phyloP scores from a whole-genome alignment of 495 filamentous ascomycete genomes.

The Penicillium macrosclerotiorum region DNA sequence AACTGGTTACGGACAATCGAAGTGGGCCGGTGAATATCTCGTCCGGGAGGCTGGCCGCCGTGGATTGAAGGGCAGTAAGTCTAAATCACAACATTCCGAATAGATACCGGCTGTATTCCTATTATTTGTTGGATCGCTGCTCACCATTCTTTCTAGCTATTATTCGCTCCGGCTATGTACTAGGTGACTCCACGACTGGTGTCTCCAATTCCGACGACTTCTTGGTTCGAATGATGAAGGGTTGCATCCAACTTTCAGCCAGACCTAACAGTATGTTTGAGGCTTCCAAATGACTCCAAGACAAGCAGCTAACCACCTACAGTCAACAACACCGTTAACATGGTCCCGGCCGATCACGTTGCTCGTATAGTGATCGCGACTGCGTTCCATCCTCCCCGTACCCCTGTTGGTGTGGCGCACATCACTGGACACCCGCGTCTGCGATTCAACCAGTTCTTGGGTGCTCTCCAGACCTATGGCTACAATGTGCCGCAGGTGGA shows the following conservation, averaged over 20 bases:
- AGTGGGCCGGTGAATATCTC: constrained; percentile 82
- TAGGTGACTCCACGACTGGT: constrained; percentile 66
- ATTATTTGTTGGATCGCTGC: too few relatives aligned
- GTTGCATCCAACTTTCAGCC: constrained; percentile 84
- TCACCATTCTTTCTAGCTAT: too few relatives aligned
- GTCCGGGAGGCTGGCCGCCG: constrained; percentile 74
- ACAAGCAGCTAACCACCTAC: constrained; percentile 63
- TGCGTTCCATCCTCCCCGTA: constrained; percentile 56
- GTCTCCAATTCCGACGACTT: constrained; percentile 88
- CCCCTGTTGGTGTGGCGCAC: constrained; percentile 63
- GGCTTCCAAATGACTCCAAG: too few relatives aligned
- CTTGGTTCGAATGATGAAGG: constrained; percentile 84
- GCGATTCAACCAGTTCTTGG: constrained; percentile 74
- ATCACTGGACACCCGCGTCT: constrained; percentile 80
- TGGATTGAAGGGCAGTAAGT: constrained; percentile 70
- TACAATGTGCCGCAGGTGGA: constrained; percentile 68
- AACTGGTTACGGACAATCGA: constrained; percentile 90
- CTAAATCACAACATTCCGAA: too few relatives aligned
- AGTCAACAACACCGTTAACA: constrained; percentile 87
- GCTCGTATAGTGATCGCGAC: constrained; percentile 72
- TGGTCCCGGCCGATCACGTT: constrained; percentile 85
- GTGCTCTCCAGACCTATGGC: constrained; percentile 69
- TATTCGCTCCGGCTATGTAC: too few relatives aligned
- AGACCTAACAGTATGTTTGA: too few relatives aligned
- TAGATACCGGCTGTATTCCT: too few relatives aligned